These are phyloP conservation scores for Lipomyces mesembrius DNA, from an alignment of 805 yeast species.

Conservation along the genomic window DNA sequence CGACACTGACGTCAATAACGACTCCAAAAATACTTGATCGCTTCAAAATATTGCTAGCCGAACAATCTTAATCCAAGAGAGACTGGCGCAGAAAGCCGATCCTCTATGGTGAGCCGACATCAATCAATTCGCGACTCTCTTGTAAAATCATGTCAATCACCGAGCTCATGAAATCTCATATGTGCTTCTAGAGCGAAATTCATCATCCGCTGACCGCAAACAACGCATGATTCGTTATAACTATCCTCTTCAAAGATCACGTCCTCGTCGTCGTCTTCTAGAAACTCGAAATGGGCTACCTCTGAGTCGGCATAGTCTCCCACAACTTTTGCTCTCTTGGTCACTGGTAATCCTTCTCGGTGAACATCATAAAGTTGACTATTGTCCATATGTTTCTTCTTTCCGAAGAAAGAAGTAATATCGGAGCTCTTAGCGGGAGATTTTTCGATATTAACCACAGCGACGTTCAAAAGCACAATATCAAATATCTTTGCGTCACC, in stretches of 20 bases:
- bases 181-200: constrained; percentile 21
- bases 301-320: not conserved
- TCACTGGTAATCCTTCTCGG: not conserved
- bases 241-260: not conserved
- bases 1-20: too few species aligned
- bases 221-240: constrained; percentile 8
- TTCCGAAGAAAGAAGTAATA: constrained; percentile 4
- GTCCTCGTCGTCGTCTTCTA: constrained; percentile 3
- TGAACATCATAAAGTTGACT: not conserved
- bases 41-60: too few species aligned
- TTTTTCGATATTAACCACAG: constrained; percentile 14
- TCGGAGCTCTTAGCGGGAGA: constrained; percentile 5
- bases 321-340: constrained; percentile 4
- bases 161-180: constrained; percentile 17
- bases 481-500: constrained; percentile 4
- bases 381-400: constrained; percentile 1
- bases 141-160: not conserved
- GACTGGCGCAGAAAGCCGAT: too few species aligned
- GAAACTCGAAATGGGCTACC: not conserved
- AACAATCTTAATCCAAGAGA: too few species aligned
- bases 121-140: too few species aligned
- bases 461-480: constrained; percentile 15
- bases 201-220: constrained; percentile 14
- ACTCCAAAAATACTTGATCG: too few species aligned
- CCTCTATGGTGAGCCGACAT: too few species aligned